phyloP scores from a whole-genome alignment of 805 yeast genomes.

The Blastobotrys mokoenaii region DNA sequence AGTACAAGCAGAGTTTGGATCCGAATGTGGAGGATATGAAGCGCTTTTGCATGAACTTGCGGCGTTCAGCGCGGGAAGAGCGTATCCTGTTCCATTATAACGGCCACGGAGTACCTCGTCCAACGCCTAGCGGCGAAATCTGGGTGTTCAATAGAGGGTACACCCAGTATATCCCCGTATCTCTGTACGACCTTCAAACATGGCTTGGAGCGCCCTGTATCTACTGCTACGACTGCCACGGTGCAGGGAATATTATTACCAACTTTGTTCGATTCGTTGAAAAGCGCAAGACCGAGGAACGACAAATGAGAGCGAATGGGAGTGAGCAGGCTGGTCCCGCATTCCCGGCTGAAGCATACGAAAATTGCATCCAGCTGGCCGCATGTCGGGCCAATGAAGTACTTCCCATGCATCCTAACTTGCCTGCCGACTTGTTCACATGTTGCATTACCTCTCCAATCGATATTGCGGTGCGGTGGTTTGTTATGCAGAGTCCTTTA shows the following conservation, averaged over 20 bases:
- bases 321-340: constrained; percentile 34
- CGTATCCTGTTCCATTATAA: constrained; percentile 89
- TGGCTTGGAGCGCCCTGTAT: constrained; percentile 98
- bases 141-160: constrained; percentile 98
- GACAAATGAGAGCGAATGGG: constrained; percentile 5
- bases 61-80: constrained; percentile 90
- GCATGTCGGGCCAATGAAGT: constrained; percentile 84
- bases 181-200: constrained; percentile 87
- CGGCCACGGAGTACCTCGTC: constrained; percentile 98
- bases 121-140: constrained; percentile 91
- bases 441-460: constrained; percentile 94
- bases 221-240: constrained; percentile 88
- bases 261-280: constrained; percentile 87
- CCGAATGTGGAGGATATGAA: constrained; percentile 95
- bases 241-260: constrained; percentile 86
- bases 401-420: constrained; percentile 84
- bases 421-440: constrained; percentile 94
- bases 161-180: constrained; percentile 95
- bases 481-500: constrained; percentile 58
- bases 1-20: constrained; percentile 85
- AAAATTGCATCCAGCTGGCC: constrained; percentile 87
- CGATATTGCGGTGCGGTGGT: constrained; percentile 87
- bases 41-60: constrained; percentile 76
- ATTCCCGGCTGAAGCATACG: constrained; percentile 53
- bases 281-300: constrained; percentile 77